Conservation (phyloP, 257 asterid species). For the Jasminum sambac region DNA sequence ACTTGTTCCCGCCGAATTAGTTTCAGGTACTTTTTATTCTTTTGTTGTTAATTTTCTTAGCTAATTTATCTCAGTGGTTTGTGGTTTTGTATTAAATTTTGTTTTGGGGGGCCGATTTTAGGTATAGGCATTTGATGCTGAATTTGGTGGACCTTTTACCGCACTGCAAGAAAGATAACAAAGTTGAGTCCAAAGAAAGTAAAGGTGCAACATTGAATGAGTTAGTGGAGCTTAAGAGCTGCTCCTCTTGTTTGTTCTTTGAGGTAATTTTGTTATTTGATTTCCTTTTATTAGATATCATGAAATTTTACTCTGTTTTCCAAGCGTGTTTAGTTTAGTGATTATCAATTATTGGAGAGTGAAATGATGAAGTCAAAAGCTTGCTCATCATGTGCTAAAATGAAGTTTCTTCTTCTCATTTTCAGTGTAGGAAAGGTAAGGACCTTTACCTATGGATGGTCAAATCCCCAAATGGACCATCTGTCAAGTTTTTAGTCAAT, state of each 20-base stretch:
- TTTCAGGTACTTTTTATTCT: conserved; percentile 53
- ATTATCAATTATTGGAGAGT: not conserved
- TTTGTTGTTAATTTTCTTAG: not conserved
- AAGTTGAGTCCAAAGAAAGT: conserved; percentile 83
- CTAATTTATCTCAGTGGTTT: not conserved
- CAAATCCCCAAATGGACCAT: conserved; percentile 92
- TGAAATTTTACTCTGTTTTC: too few species aligned
- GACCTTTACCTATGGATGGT: conserved; percentile 97
- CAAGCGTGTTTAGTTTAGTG: not conserved
- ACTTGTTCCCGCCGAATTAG: conserved; percentile 89
- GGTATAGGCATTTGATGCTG: conserved; percentile 96
- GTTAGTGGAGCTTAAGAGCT: conserved; percentile 88
- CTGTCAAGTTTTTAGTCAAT: conserved; percentile 92
- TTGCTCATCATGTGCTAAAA: not conserved
- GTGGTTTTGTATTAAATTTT: conserved; percentile 16
- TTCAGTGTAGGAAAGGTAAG: conserved; percentile 92
- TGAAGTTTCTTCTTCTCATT: conserved; percentile 16
- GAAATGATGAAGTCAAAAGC: not conserved
- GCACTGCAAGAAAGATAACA: conserved; percentile 89
- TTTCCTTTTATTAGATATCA: too few species aligned
- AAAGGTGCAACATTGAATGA: conserved; percentile 92
- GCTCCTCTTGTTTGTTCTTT: conserved; percentile 88
- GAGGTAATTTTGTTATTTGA: conserved; percentile 55
- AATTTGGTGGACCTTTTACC: conserved; percentile 84
- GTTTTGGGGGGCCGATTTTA: conserved; percentile 27